These are phyloP conservation scores for Synura sp. DNA, from an alignment of 352 stramenopile species.

Conservation along the genomic window DNA sequence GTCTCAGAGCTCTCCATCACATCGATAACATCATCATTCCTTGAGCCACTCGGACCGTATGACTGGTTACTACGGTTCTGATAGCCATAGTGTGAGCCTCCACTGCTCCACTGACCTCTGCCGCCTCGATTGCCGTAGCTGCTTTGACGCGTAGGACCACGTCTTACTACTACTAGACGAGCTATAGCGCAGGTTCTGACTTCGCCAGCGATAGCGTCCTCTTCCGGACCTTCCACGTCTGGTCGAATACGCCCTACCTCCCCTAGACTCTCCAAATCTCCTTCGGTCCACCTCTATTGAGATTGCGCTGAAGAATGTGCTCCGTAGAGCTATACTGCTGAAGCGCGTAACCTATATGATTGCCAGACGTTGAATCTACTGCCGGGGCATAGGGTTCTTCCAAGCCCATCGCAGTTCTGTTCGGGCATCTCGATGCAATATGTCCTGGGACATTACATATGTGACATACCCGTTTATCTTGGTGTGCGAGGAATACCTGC, in stretches of 20 bases:
- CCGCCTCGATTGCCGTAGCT: not conserved
- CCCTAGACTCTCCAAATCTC: not conserved
- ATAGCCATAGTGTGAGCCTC: slow-evolving; percentile 8
- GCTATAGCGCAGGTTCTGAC: slow-evolving; percentile 9
- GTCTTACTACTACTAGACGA: not conserved
- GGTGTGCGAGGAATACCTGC: too few relatives aligned
- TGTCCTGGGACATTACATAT: slow-evolving; percentile 12
- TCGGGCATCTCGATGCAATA: not conserved
- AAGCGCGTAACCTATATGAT: not conserved
- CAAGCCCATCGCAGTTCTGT: slow-evolving; percentile 1
- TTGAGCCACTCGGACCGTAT: not conserved
- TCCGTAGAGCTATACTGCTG: not conserved
- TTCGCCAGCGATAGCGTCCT: not conserved
- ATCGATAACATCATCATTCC: slow-evolving; percentile 20
- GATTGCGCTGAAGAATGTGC: not conserved
- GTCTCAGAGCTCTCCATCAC: not conserved
- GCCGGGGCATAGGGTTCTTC: not conserved
- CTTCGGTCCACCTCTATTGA: not conserved
- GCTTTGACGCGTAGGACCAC: slow-evolving; percentile 2
- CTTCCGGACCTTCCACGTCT: not conserved
- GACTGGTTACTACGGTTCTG: not conserved
- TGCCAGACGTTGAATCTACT: not conserved
- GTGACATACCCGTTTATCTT: too few relatives aligned
- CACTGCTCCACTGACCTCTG: slow-evolving; percentile 11
- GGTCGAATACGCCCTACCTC: too few relatives aligned